Conservation (phyloP, 2,329 filamentous ascomycete species). For the Ascosphaera apis region DNA sequence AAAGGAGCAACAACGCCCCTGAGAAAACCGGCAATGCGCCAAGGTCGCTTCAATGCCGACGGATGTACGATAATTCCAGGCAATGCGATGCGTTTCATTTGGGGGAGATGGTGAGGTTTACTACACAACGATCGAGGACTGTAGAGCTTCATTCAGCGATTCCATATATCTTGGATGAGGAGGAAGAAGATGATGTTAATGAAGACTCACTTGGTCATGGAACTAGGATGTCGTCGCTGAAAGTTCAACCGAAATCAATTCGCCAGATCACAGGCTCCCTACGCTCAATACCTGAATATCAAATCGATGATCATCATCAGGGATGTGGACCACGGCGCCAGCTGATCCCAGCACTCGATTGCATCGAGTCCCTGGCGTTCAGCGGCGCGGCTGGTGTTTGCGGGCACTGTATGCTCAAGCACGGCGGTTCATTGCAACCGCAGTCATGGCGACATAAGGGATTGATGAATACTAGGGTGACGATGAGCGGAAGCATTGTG, state of each 20-base stretch:
- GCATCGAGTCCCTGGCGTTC: constrained; percentile 9
- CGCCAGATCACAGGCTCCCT: constrained; percentile 14
- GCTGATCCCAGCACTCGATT: constrained; percentile 17
- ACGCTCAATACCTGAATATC: constrained; percentile 20
- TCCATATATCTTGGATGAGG: constrained; percentile 9
- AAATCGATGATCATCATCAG: constrained; percentile 19
- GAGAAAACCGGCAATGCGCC: constrained; percentile 5
- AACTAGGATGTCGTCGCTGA: not conserved
- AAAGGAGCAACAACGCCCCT: constrained; percentile 8
- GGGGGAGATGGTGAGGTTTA: constrained; percentile 22
- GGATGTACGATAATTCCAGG: constrained; percentile 18
- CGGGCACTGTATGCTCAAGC: too few relatives aligned
- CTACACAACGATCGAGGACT: constrained; percentile 18
- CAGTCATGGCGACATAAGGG: too few relatives aligned
- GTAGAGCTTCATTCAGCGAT: constrained; percentile 19
- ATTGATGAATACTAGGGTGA: too few relatives aligned
- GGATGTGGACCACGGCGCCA: constrained; percentile 20
- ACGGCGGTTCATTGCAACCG: too few relatives aligned
- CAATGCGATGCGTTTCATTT: constrained; percentile 23
- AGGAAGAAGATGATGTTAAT: not conserved
- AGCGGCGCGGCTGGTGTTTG: too few relatives aligned
- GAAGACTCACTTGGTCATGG: not conserved
- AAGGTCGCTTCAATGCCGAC: constrained; percentile 16
- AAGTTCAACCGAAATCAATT: constrained; percentile 11
- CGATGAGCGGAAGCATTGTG: too few relatives aligned